Evolutionary conservation across 495 filamentous ascomycete species (phyloP).

Genomic region (Penicillium desertorum): DNA sequence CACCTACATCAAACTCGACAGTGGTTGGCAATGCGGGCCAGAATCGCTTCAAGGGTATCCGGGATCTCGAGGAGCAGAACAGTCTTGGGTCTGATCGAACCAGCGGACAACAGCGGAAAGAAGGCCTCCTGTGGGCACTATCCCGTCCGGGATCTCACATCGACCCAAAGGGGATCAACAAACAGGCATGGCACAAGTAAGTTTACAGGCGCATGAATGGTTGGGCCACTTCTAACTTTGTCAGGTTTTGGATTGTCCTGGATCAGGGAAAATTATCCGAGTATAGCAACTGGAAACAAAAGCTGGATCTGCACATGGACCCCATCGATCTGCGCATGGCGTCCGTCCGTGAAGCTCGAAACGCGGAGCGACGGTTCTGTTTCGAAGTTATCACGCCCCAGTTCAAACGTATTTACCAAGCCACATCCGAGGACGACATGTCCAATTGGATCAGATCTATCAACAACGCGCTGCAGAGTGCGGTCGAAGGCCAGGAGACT

Average conservation of each 20-base stretch:
- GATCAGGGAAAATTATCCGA: conserved; percentile 96
- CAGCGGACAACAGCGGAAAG: conserved; percentile 67
- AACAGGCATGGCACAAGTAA: conserved; percentile 99
- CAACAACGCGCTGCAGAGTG: conserved; percentile 95
- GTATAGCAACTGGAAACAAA: conserved; percentile 99
- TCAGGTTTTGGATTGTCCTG: conserved; percentile 95
- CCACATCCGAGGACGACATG: conserved; percentile 97
- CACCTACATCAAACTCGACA: conserved; percentile 37
- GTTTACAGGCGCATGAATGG: conserved; percentile 29
- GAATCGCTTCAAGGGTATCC: conserved; percentile 80
- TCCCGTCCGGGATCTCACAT: conserved; percentile 92
- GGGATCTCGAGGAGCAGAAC: conserved; percentile 84
- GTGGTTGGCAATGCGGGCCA: conserved; percentile 46
- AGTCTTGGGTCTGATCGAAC: conserved; percentile 43
- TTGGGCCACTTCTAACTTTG: conserved; percentile 9
- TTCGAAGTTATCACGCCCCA: conserved; percentile 98
- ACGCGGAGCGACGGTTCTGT: conserved; percentile 92
- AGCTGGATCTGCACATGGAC: conserved; percentile 94
- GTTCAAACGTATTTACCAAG: conserved; percentile 95
- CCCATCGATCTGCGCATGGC: conserved; percentile 97
- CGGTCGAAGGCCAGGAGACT: conserved; percentile 76
- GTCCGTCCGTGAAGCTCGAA: conserved; percentile 91
- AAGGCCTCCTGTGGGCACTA: conserved; percentile 91
- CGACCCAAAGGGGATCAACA: conserved; percentile 91
- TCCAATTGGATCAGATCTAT: conserved; percentile 93